Evolutionary conservation across 2,329 filamentous ascomycete species (phyloP).

Genomic region (Colletotrichum abscissum): DNA sequence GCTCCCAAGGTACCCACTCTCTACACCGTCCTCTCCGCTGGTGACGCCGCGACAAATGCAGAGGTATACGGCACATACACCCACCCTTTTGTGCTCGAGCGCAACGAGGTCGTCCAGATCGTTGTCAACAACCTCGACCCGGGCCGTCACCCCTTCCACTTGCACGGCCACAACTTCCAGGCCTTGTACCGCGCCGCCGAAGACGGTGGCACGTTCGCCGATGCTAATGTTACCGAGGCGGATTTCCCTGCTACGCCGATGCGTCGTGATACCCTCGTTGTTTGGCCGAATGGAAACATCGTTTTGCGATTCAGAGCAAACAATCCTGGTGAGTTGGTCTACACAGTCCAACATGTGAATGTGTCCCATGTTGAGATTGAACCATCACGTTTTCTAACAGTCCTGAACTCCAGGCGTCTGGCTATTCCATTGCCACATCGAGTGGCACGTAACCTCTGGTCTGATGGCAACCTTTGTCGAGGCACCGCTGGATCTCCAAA

Average conservation of each 20-base stretch:
- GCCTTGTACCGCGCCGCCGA: constrained; percentile 70
- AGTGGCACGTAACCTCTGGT: constrained; percentile 80
- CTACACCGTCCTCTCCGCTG: constrained; percentile 77
- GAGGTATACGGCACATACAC: constrained; percentile 74
- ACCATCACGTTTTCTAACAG: neutral
- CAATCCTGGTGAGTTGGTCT: constrained; percentile 66
- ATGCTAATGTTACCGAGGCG: constrained; percentile 54
- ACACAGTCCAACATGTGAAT: constrained; percentile 33
- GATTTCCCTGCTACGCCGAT: constrained; percentile 68
- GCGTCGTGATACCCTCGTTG: constrained; percentile 75
- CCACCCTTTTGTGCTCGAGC: constrained; percentile 74
- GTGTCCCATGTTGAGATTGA: neutral
- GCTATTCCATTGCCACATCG: constrained; percentile 85
- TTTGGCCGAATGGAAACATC: constrained; percentile 74
- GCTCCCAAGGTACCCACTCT: constrained; percentile 81
- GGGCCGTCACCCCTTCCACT: constrained; percentile 79
- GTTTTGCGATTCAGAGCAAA: constrained; percentile 76
- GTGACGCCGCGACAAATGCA: constrained; percentile 68
- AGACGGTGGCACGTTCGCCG: constrained; percentile 66
- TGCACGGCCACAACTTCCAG: constrained; percentile 84
- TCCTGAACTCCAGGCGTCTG: constrained; percentile 60
- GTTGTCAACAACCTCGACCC: constrained; percentile 81
- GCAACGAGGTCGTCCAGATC: constrained; percentile 77
- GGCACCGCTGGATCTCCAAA: constrained; percentile 71
- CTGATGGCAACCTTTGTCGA: constrained; percentile 74